Evolutionary conservation across 176 grass and related monocot genomes (phyloP).

Genomic region (Zoysia pacifica): DNA sequence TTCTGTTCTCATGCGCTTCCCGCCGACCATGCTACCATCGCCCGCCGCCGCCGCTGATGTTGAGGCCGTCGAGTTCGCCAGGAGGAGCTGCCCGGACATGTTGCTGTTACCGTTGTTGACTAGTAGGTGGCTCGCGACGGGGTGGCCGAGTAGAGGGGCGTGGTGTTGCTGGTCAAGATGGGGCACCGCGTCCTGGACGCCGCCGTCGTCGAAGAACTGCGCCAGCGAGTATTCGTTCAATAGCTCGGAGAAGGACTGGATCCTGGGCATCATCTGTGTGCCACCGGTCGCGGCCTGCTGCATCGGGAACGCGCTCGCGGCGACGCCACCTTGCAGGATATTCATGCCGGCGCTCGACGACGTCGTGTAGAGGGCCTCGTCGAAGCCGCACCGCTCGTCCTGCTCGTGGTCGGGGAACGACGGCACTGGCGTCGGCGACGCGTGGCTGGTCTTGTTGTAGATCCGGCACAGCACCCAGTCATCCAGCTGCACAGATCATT

Average conservation of each 20-base stretch:
- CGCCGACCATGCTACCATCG: neutral
- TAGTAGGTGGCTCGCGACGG: slow-evolving; percentile 39
- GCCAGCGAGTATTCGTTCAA: slow-evolving; percentile 48
- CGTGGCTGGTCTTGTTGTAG: slow-evolving; percentile 76
- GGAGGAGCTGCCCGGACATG: slow-evolving; percentile 3
- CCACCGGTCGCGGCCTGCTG: neutral
- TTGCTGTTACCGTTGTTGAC: slow-evolving; percentile 15
- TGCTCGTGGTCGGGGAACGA: slow-evolving; percentile 57
- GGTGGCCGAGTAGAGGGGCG: slow-evolving; percentile 41
- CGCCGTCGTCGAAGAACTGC: slow-evolving; percentile 44
- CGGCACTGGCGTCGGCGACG: slow-evolving; percentile 43
- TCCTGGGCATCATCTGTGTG: slow-evolving; percentile 39
- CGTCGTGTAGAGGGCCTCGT: slow-evolving; percentile 39
- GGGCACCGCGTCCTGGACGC: slow-evolving; percentile 10
- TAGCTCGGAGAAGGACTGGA: slow-evolving; percentile 50
- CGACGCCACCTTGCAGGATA: slow-evolving; percentile 22
- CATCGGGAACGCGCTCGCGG: neutral
- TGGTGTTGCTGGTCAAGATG: neutral
- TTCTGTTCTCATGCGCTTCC: slow-evolving; percentile 46
- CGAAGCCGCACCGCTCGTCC: slow-evolving; percentile 44
- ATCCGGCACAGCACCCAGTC: slow-evolving; percentile 98
- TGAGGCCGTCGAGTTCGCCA: slow-evolving; percentile 20
- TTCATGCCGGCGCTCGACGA: slow-evolving; percentile 40
- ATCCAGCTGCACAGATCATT: slow-evolving; percentile 56
- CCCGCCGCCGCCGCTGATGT: slow-evolving; percentile 4